phyloP scores from a whole-genome alignment of 768 basidiomycete species.

The Pleurotus platypus region DNA sequence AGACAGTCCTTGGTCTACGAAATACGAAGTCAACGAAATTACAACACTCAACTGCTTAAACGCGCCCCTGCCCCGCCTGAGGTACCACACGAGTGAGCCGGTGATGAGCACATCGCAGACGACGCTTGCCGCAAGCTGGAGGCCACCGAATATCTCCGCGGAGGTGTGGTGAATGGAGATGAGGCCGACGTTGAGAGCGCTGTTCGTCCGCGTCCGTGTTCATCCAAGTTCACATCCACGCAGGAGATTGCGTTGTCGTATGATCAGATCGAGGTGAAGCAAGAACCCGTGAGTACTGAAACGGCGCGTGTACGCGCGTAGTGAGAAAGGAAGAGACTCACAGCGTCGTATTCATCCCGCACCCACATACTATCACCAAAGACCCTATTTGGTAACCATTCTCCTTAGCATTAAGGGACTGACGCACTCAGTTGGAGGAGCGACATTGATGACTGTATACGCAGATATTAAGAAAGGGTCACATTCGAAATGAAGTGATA shows the following conservation, averaged over 20 bases:
- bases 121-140: background rate
- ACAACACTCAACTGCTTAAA: background rate
- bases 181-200: background rate
- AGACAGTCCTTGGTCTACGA: background rate
- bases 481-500: background rate
- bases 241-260: background rate
- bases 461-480: background rate
- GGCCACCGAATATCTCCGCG: background rate
- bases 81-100: background rate
- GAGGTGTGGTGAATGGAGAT: background rate
- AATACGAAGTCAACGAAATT: background rate
- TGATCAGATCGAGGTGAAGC: background rate
- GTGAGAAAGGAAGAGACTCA: background rate
- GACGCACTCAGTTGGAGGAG: background rate
- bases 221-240: background rate
- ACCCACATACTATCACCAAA: background rate
- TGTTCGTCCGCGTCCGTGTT: background rate
- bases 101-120: slow-evolving; percentile 1
- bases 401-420: background rate
- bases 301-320: no score
- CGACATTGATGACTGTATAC: background rate
- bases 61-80: background rate
- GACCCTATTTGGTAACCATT: background rate
- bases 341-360: background rate
- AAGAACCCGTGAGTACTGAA: background rate